Percentiles rank a stretch among this genome's conserved stretches.
phyloP scores from a whole-genome alignment of 2,329 filamentous ascomycete species.

The Curvularia lunata region DNA sequence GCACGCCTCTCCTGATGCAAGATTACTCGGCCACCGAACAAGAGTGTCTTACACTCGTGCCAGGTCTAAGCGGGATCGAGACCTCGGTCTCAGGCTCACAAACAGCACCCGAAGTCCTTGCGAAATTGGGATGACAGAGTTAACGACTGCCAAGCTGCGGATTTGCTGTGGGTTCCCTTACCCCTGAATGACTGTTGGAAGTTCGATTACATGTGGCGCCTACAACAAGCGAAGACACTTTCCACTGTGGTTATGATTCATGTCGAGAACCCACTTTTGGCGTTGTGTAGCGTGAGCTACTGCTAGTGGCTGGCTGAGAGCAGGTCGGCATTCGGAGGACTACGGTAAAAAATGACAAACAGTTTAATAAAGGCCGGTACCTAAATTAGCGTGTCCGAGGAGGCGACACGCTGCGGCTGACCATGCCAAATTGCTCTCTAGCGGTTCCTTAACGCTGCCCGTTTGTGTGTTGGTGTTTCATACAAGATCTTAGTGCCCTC shows the following conservation, averaged over 20 bases:
- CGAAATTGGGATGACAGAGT: background rate
- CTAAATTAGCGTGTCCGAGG: slow-evolving; percentile 39
- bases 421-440: slow-evolving; percentile 24
- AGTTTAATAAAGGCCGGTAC: slow-evolving; percentile 33
- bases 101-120: background rate
- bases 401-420: slow-evolving; percentile 22
- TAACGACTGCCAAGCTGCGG: background rate
- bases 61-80: background rate
- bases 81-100: background rate
- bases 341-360: background rate
- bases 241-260: background rate
- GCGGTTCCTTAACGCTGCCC: slow-evolving; percentile 26
- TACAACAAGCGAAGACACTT: background rate
- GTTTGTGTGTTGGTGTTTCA: slow-evolving; percentile 43
- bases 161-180: background rate
- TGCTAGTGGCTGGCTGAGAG: slow-evolving; percentile 2
- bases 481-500: slow-evolving; percentile 8
- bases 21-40: background rate
- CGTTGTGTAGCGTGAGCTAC: background rate
- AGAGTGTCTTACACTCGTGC: background rate
- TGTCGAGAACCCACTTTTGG: background rate
- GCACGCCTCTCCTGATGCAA: background rate
- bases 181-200: background rate
- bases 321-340: slow-evolving; percentile 8
- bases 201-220: background rate